Evolutionary conservation across 352 stramenopile genomes (phyloP), one percentile per base, ranked within the genome.

Genomic region (Thraustotheca clavata): DNA sequence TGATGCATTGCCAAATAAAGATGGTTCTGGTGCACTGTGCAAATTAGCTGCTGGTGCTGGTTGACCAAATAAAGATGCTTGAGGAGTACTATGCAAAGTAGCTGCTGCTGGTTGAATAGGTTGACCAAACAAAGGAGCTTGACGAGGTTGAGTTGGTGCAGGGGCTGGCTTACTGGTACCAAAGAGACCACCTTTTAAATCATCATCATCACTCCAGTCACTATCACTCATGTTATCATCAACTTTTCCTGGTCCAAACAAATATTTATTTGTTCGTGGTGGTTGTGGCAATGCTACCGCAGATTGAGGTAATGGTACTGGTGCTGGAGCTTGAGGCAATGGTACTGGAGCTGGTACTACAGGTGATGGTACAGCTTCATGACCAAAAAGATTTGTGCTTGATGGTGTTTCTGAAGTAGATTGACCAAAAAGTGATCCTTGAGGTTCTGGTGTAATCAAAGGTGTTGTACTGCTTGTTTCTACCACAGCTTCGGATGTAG

Each of bases 131-230:
- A 63, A 41, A n/a, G 18, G 35, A 6, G 5, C 18, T 16, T 27
- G 41, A 20, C 12, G 3, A 49, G 31, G 24, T 24, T 43, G 14
- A 18, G 29, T 22, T 27, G 49, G 11, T 22, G 31, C 24, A 22
- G 55, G 33, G 16, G 55, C 16, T 12, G 55, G 33, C 1, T 34
- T 22, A 22, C 43, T 52, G 24, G 52, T 14, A 12, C 22, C 38
- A 35, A 50, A 50, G 7, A 50, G 35, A 6, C 16, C 12, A 24
- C 43, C 43, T 18, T 75, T 71, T 14, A 43, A 66, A 43, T 67
- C 67, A n/a, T 71, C 73, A 24, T 87, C 76, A 55, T 86, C 77
- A 34, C 77, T 86, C 79, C 79, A 88, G 69, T 88, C 79, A 32
- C 77, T 87, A 41, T 88, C 79, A 46, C 76, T 85, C 11, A 76